Evolutionary conservation across 2,329 filamentous ascomycete species (phyloP).

Genomic region (Cytospora leucostoma): DNA sequence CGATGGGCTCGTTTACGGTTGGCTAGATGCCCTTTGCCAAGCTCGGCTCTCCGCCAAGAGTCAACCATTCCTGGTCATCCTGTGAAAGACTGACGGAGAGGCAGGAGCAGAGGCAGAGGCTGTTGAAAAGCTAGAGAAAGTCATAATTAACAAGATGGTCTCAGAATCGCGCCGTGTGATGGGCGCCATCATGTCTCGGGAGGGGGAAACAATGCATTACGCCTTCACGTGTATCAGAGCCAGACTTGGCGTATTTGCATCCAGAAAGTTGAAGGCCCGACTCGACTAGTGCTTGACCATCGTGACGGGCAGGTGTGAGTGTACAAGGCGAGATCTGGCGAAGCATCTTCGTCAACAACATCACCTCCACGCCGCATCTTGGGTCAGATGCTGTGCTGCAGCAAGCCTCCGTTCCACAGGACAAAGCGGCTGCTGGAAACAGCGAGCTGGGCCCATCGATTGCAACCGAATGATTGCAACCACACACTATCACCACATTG

Average conservation of each 20-base stretch:
- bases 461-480: neutral
- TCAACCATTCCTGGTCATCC: neutral
- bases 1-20: neutral
- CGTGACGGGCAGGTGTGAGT: neutral
- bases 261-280: neutral
- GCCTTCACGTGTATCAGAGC: neutral
- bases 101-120: neutral
- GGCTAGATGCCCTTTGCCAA: neutral
- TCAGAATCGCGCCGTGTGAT: neutral
- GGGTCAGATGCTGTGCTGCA: slow-evolving; percentile 3
- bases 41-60: neutral
- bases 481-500: too few relatives aligned
- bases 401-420: slow-evolving; percentile 9
- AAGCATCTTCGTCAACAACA: neutral
- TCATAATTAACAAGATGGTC: neutral
- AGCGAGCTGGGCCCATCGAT: neutral
- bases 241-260: neutral
- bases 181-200: neutral
- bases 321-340: neutral
- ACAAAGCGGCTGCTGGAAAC: neutral
- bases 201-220: neutral
- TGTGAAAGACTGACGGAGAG: neutral
- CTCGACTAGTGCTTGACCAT: neutral
- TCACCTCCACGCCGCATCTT: slow-evolving; percentile 6
- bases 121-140: neutral